phyloP scores from a whole-genome alignment of 768 basidiomycete species.

The Suillus paluster region DNA sequence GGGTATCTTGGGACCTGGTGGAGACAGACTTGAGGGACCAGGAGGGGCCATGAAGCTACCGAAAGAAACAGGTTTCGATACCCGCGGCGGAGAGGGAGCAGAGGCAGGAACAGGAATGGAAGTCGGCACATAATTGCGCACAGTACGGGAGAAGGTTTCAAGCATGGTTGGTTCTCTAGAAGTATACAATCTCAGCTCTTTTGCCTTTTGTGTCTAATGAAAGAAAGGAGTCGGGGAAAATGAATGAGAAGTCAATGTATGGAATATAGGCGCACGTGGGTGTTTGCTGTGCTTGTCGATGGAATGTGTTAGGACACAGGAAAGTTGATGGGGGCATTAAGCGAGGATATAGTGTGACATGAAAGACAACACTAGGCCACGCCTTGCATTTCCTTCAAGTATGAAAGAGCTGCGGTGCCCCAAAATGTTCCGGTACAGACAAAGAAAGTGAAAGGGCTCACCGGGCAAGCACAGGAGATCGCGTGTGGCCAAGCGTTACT shows the following conservation, averaged over 20 bases:
- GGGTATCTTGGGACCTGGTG: conserved; percentile 10
- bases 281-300: conserved; percentile 15
- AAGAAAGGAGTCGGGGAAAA: not conserved
- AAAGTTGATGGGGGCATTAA: conserved; percentile 9
- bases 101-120: conserved; percentile 54
- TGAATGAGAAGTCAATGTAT: not conserved
- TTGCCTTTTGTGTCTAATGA: conserved; percentile 1
- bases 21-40: conserved; percentile 17
- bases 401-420: conserved; percentile 3
- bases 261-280: conserved; percentile 19
- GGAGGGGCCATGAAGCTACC: conserved; percentile 45
- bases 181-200: conserved; percentile 18
- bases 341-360: not conserved
- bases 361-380: not conserved
- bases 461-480: conserved; percentile 37
- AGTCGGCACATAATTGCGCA: conserved; percentile 58
- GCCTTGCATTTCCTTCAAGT: not conserved
- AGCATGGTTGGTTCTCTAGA: conserved; percentile 53
- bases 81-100: conserved; percentile 51
- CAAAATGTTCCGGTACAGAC: not conserved
- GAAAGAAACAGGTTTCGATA: conserved; percentile 53
- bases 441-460: conserved; percentile 20
- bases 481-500: conserved; percentile 26
- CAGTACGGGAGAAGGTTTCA: conserved; percentile 54
- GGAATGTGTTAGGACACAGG: conserved; percentile 12